These are phyloP conservation scores for Clohesyomyces aquaticus DNA, from an alignment of 495 filamentous ascomycete species.

Conservation along the genomic window DNA sequence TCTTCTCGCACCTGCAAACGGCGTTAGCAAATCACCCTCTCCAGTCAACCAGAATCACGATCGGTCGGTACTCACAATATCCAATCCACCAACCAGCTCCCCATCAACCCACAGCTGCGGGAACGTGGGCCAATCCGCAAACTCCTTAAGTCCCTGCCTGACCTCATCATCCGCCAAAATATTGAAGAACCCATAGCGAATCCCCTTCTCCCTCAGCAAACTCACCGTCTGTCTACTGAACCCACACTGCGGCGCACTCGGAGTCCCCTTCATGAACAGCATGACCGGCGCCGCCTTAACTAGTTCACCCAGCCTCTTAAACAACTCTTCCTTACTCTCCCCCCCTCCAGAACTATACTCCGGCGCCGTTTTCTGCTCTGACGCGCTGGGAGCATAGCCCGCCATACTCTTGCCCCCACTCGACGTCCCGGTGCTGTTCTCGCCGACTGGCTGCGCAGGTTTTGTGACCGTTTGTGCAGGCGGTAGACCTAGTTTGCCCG, in stretches of 20 bases:
- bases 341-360: constrained; percentile 54
- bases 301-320: constrained; percentile 72
- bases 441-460: constrained; percentile 41
- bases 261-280: constrained; percentile 96
- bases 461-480: constrained; percentile 54
- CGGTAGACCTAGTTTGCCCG: constrained; percentile 53
- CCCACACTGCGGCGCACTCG: constrained; percentile 87
- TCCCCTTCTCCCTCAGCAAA: constrained; percentile 79
- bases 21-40: neutral
- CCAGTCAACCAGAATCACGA: neutral
- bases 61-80: constrained; percentile 75
- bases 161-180: constrained; percentile 98
- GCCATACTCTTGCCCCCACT: constrained; percentile 46
- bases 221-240: constrained; percentile 89
- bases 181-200: constrained; percentile 99
- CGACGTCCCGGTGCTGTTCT: constrained; percentile 25
- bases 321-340: constrained; percentile 73
- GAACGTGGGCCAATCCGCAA: constrained; percentile 96
- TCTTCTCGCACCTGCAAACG: constrained; percentile 61
- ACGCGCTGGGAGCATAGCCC: constrained; percentile 52
- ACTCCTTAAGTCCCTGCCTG: constrained; percentile 91
- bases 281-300: constrained; percentile 96
- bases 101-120: constrained; percentile 86
- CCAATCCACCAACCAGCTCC: constrained; percentile 86
- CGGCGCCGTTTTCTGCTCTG: constrained; percentile 54